These are phyloP conservation scores for Nakataea oryzae DNA, from an alignment of 2,329 filamentous ascomycete genomes.

Conservation along the genomic window DNA sequence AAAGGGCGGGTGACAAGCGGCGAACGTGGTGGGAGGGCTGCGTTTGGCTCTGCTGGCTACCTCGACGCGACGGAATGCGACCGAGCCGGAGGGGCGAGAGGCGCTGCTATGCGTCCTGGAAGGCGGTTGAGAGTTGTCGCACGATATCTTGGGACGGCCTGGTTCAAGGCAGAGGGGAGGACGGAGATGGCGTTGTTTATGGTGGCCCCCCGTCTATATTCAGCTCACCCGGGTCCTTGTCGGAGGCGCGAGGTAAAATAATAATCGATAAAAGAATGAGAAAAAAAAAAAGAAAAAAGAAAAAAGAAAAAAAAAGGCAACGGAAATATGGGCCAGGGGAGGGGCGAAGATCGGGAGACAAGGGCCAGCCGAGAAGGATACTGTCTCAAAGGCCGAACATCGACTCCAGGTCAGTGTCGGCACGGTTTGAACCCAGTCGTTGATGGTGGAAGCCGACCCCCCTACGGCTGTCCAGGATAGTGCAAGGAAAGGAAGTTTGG, in stretches of 20 bases:
- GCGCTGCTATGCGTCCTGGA: neutral
- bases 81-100: neutral
- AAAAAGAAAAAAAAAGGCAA: neutral
- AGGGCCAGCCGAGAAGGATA: neutral
- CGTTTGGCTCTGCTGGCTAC: neutral
- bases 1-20: neutral
- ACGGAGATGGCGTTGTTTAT: neutral
- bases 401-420: conserved; percentile 3
- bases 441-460: neutral
- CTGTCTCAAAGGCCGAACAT: conserved; percentile 1
- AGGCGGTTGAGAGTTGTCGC: neutral
- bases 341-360: neutral
- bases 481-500: neutral
- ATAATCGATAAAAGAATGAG: neutral
- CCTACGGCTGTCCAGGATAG: neutral
- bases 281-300: neutral
- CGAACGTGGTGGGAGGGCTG: neutral
- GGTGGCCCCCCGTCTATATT: neutral
- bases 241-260: neutral
- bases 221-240: neutral
- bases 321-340: conserved; percentile 1
- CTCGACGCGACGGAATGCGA: neutral
- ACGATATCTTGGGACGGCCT: neutral
- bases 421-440: conserved; percentile 2
- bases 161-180: neutral